Evolutionary conservation across 192 early-diverging fungal genomes (phyloP), one percentile per base, ranked within the genome.

Genomic region (Rhizoclosmatium globosum): DNA sequence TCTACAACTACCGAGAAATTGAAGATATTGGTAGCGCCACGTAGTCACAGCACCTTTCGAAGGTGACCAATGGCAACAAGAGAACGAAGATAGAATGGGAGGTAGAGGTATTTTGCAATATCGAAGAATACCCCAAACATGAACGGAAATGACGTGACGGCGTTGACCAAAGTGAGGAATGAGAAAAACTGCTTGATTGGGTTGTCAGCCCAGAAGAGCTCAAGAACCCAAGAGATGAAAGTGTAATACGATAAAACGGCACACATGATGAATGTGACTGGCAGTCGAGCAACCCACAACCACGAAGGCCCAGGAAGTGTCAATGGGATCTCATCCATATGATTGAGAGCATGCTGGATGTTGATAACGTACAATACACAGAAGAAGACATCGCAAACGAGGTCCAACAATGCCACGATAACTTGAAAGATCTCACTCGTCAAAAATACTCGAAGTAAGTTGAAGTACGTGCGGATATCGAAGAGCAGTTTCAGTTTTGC

Each of bases 71-170:
- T 81, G 11, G 91, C 82, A 21, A 85, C 83, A 79, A 90, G 83
- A 43, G 88, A 87, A 42, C 88, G 77, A 44, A 93, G 67, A 83
- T 91, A 93, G 65, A 91, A 93, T 15, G 92, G 92, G 1, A 93
- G 83, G 42, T 84, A 90, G 39, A 91, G 72, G 65, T 61, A 88
- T 61, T 85, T 81, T 3, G 85, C 87, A 76, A 79, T 38, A 3
- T 71, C 74, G 15, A 90, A 58, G 56, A 85, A 84, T 15, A 79
- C 73, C 3, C 85, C 84, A 7, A 88, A 41, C 21, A 92, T 21
- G 78, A 92, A 91, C 19, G 91, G 91, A 42, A 88, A 53, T 0
- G 87, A 85, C 3, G 87, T 90, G 31, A 89, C 17, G 31, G 83
- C 41, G 76, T 90, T 89, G 57, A 89, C 71, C 2, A 89, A 70